phyloP scores from a whole-genome alignment of 2,329 filamentous ascomycete genomes.

The Phialophora verrucosa region DNA sequence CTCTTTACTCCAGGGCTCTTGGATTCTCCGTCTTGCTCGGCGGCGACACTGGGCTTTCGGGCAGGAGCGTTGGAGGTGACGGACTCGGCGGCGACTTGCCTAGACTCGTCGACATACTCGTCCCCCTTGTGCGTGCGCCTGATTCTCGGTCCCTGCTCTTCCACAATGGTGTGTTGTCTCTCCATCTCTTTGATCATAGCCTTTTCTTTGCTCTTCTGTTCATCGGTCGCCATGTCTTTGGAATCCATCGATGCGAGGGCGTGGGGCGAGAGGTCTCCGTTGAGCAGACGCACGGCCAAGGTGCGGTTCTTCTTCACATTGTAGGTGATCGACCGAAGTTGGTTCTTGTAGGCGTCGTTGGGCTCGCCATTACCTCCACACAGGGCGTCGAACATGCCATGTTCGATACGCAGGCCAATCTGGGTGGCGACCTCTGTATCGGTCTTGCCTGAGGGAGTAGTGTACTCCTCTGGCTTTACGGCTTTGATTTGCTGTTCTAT shows the following conservation, averaged over 20 bases:
- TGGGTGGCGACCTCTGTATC: conserved; percentile 69
- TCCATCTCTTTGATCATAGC: conserved; percentile 64
- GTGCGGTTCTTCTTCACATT: conserved; percentile 90
- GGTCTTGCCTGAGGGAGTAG: conserved; percentile 67
- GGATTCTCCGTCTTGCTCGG: conserved; percentile 46
- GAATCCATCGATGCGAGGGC: conserved; percentile 84
- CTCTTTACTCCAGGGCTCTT: conserved; percentile 39
- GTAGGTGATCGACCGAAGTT: conserved; percentile 77
- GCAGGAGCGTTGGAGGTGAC: conserved; percentile 55
- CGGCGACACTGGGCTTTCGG: conserved; percentile 41
- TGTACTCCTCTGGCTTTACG: conserved; percentile 68
- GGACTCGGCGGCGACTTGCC: conserved; percentile 54
- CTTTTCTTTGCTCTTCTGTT: conserved; percentile 71
- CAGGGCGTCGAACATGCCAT: conserved; percentile 63
- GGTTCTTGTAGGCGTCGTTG: conserved; percentile 61
- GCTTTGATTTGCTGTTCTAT: conserved; percentile 71
- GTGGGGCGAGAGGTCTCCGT: conserved; percentile 71
- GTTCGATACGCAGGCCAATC: conserved; percentile 80
- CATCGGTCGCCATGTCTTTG: conserved; percentile 89
- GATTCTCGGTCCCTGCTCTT: conserved; percentile 74
- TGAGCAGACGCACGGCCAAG: conserved; percentile 76
- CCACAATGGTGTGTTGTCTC: conserved; percentile 73
- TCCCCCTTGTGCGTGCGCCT: conserved; percentile 94
- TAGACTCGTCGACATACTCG: conserved; percentile 81
- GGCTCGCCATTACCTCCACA: conserved; percentile 59